These are phyloP conservation scores for Obelidium mucronatum DNA, from an alignment of 192 early-diverging fungal genomes.

Conservation along the genomic window DNA sequence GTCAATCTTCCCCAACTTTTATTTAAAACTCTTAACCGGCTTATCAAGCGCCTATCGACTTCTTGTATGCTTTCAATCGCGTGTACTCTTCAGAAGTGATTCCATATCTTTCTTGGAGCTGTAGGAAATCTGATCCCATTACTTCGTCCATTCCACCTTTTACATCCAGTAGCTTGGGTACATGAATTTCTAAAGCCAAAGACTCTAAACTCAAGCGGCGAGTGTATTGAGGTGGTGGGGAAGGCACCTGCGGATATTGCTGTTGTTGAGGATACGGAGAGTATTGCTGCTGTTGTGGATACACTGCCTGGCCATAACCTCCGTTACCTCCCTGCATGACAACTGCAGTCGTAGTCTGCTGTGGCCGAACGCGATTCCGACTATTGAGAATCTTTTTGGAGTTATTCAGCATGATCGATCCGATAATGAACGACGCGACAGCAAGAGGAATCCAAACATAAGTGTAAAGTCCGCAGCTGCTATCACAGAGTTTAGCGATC, in stretches of 20 bases:
- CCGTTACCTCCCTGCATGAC: too few species aligned
- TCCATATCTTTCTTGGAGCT: constrained; percentile 4
- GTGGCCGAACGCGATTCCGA: not conserved
- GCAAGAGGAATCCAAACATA: not conserved
- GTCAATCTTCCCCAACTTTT: not conserved
- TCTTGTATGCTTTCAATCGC: constrained; percentile 9
- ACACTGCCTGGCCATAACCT: too few species aligned
- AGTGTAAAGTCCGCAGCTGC: not conserved
- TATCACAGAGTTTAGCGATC: not conserved
- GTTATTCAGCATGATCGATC: not conserved
- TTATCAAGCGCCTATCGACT: not conserved
- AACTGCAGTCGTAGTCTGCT: not conserved
- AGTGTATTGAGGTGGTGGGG: not conserved
- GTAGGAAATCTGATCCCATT: not conserved
- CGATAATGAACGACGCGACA: not conserved
- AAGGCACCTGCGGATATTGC: not conserved
- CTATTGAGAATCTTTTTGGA: not conserved
- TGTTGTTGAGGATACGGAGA: not conserved
- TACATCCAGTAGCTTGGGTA: constrained; percentile 18
- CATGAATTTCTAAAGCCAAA: constrained; percentile 2
- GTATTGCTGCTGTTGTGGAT: not conserved
- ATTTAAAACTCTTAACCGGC: not conserved
- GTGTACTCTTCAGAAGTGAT: constrained; percentile 13
- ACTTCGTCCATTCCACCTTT: constrained; percentile 8
- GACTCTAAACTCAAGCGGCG: constrained; percentile 7